Base-by-base conservation (phyloP, 202 grass and related monocot species). In the Dendrocalamus latiflorus region DNA sequence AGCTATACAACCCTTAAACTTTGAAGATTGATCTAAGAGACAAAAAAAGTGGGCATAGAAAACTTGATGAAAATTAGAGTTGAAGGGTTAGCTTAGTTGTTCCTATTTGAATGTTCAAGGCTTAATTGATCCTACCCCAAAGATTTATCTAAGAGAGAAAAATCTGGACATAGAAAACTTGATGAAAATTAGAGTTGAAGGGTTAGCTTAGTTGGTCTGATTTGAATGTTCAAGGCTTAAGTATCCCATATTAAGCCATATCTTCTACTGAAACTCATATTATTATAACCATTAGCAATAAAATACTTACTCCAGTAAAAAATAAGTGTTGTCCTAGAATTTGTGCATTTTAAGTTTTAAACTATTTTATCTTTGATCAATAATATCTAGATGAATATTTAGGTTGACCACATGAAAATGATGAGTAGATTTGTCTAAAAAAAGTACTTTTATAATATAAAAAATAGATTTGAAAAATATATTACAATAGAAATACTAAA, bases 141-240 rank as follows among this genome's bases (percentile, higher is more conserved):
- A n/a, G n/a, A n/a, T n/a, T n/a, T n/a, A n/a, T n/a, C n/a, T n/a
- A n/a, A n/a, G n/a, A n/a, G n/a, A n/a, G n/a, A n/a, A n/a, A n/a
- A n/a, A n/a, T n/a, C n/a, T n/a, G n/a, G n/a, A n/a, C n/a, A n/a
- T n/a, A n/a, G n/a, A n/a, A n/a, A n/a, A n/a, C n/a, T n/a, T n/a
- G n/a, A n/a, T n/a, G n/a, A n/a, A n/a, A n/a, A n/a, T n/a, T n/a
- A n/a, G n/a, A n/a, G n/a, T n/a, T n/a, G n/a, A n/a, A n/a, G n/a
- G n/a, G 9, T 22, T 58, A 58, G 10, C 55, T 53, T 42, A 73
- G 36, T 80, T 58, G 4, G 9, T 74, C 51, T 9, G 6, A 26
- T 74, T 42, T 34, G 51, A 64, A 64, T 89, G 44, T 72, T 85
- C 38, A 62, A 28, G 8, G 44, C 33, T 44, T 81, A 56, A 77